Evolutionary conservation across 73 alveolate species (phyloP), one percentile per base, ranked within the genome.

Genomic region (Paramecium bursaria): DNA sequence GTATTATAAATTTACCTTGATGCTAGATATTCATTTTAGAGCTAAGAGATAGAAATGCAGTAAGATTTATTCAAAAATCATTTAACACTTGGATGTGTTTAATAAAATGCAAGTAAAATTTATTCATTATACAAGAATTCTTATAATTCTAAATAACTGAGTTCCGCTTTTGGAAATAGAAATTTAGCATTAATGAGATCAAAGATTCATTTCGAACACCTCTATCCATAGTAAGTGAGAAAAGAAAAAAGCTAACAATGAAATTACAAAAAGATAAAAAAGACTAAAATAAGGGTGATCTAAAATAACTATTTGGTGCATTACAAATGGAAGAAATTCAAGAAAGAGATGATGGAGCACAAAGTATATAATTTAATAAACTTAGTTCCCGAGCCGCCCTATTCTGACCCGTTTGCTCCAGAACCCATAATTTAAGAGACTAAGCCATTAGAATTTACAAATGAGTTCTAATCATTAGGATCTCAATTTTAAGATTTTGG

Each of bases 121-220:
- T 30, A 57, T 57, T 27, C 50, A 3, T 11, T 67, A 3, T 15
- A n/a, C n/a, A n/a, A n/a, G n/a, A n/a, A n/a, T n/a, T n/a, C n/a
- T n/a, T 67, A 9, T 25, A 67, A 44, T 67, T 53, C 21, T 13
- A 31, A 25, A 39, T 67, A 67, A 67, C 82, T 2, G 82, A 67
- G 27, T 67, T 67, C 13, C 33, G 82, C 33, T 67, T 67, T 67
- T 67, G 82, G 82, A 67, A 67, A 21, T 39, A 67, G 17, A 67
- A 67, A 14, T 67, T 67, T 27, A 21, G 23, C 7, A 42, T 67
- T 13, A 42, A 42, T 13, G 82, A 67, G 44, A 47, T 67, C 1
- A 0, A 57, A 42, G 82, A 67, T 42, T 53, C 60, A 13, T 67
- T 39, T 67, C 33, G 82, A 67, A 13, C 49, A 10, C 82, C 82